Percentiles rank a stretch among this genome's conserved stretches.
These are phyloP conservation scores for Priceomyces fermenticarens DNA, from an alignment of 805 yeast species.

Conservation along the genomic window DNA sequence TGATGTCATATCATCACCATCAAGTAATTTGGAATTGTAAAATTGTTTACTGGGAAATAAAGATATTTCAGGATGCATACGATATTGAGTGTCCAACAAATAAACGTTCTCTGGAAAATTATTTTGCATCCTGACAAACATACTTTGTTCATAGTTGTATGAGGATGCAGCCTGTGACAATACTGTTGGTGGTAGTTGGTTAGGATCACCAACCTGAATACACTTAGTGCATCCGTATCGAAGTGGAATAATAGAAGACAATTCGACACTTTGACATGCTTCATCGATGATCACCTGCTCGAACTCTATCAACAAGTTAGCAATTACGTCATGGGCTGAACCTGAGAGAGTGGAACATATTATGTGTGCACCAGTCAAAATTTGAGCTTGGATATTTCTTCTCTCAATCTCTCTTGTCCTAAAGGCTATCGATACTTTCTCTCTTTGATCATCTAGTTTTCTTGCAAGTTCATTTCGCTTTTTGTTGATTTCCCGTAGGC, in stretches of 20 bases:
- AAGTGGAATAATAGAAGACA: conserved; percentile 87
- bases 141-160: conserved; percentile 79
- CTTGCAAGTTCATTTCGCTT: conserved; percentile 68
- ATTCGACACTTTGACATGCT: conserved; percentile 95
- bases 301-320: conserved; percentile 70
- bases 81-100: conserved; percentile 85
- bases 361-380: conserved; percentile 73
- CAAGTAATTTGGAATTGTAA: conserved; percentile 66
- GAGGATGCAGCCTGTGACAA: conserved; percentile 83
- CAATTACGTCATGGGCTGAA: conserved; percentile 84
- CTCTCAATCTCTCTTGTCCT: conserved; percentile 78
- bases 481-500: conserved; percentile 54
- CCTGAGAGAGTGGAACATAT: conserved; percentile 93
- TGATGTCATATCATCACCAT: conserved; percentile 71
- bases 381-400: conserved; percentile 68
- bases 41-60: conserved; percentile 82
- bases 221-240: conserved; percentile 88
- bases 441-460: conserved; percentile 76
- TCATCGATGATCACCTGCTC: conserved; percentile 94
- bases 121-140: conserved; percentile 90
- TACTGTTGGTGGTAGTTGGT: conserved; percentile 96
- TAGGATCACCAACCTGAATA: conserved; percentile 98
- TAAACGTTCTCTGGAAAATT: conserved; percentile 59
- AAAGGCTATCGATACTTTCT: conserved; percentile 59
- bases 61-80: conserved; percentile 96